A percentile compares a stretch with the other conserved stretches of the same genome.
Conservation (phyloP, 1,284 basidiomycete species). For the Marasmius sp. region DNA sequence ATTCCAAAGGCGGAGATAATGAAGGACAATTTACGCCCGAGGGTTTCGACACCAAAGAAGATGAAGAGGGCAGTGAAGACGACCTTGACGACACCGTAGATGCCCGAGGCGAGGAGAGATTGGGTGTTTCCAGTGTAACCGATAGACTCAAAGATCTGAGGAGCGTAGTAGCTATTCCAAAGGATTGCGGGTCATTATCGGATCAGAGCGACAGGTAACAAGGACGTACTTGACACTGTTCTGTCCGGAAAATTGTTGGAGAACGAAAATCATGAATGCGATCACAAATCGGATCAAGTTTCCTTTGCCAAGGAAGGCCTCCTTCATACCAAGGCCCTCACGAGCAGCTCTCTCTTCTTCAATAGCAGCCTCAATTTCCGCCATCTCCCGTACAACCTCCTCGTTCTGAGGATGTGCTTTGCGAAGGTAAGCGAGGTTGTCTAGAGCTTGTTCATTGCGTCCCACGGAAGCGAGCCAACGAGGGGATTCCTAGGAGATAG, state of each 20-base stretch:
- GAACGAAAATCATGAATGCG: slow-evolving; percentile 60
- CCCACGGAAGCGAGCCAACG: slow-evolving; percentile 48
- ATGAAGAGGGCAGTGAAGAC: slow-evolving; percentile 46
- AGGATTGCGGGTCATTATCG: background rate
- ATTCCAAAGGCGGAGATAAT: slow-evolving; percentile 65
- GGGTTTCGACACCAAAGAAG: slow-evolving; percentile 57
- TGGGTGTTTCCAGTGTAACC: slow-evolving; percentile 54
- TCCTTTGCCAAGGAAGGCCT: slow-evolving; percentile 62
- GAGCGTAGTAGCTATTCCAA: slow-evolving; percentile 49
- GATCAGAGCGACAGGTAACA: slow-evolving; percentile 47
- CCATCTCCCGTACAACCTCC: slow-evolving; percentile 43
- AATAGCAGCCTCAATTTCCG: slow-evolving; percentile 58
- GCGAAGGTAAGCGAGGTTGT: slow-evolving; percentile 48
- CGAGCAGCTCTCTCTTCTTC: slow-evolving; percentile 50
- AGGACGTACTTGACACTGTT: slow-evolving; percentile 60
- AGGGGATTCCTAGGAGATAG: slow-evolving; percentile 64
- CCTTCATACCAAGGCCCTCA: slow-evolving; percentile 46
- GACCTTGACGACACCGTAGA: slow-evolving; percentile 62
- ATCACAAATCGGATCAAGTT: slow-evolving; percentile 64
- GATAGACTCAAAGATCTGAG: slow-evolving; percentile 51
- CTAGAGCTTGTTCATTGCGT: slow-evolving; percentile 37
- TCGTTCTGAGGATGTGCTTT: slow-evolving; percentile 40
- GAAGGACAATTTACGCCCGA: slow-evolving; percentile 61
- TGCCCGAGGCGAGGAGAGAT: slow-evolving; percentile 66
- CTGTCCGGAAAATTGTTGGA: slow-evolving; percentile 68